Percentiles rank a stretch among this genome's conserved stretches.
phyloP scores from a whole-genome alignment of 352 stramenopile genomes.

The Thraustochytrium striatum region DNA sequence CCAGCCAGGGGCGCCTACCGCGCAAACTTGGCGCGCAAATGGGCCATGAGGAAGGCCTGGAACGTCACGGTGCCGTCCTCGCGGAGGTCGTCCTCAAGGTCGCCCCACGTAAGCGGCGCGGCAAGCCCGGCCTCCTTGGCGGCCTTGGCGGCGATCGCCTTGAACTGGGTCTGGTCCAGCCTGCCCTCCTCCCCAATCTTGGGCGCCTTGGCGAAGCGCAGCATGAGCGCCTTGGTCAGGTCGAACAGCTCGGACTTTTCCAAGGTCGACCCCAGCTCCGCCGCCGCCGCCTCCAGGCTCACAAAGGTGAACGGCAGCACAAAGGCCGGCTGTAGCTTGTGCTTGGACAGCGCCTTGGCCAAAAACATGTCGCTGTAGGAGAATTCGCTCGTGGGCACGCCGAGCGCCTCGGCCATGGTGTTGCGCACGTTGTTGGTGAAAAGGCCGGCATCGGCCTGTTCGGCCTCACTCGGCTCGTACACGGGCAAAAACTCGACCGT shows the following conservation, averaged over 20 bases:
- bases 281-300: neutral
- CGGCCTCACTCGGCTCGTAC: constrained; percentile 35
- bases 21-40: constrained; percentile 12
- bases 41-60: neutral
- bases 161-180: neutral
- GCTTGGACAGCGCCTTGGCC: constrained; percentile 20
- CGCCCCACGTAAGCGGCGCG: neutral
- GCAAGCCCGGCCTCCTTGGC: constrained; percentile 5
- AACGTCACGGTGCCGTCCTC: constrained; percentile 26
- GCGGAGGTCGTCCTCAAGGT: neutral
- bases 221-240: neutral
- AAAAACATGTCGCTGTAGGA: constrained; percentile 53
- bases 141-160: constrained; percentile 2
- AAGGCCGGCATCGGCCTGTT: constrained; percentile 28
- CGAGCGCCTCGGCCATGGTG: constrained; percentile 53
- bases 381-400: constrained; percentile 50
- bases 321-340: constrained; percentile 1
- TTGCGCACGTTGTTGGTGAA: constrained; percentile 50
- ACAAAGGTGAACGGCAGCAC: neutral
- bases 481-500: constrained; percentile 48
- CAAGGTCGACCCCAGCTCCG: neutral
- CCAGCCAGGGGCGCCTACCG: no score
- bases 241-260: neutral
- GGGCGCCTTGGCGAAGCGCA: neutral
- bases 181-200: neutral